Base-by-base conservation (phyloP, 78 protist genomes). In the Chrysochromulina parva region DNA sequence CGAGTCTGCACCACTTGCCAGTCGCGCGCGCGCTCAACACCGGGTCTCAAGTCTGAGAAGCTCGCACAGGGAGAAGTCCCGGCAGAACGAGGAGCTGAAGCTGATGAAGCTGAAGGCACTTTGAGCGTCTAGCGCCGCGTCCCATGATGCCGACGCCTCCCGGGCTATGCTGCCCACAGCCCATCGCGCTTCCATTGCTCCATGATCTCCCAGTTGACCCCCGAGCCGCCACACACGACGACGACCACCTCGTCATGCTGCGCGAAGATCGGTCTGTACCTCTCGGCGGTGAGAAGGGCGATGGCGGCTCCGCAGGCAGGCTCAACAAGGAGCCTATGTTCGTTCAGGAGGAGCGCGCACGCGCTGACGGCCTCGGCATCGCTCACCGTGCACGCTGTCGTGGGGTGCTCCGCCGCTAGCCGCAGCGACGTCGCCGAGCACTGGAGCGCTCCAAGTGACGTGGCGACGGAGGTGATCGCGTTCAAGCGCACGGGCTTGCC, bases 261-360 rank as follows among this genome's bases (percentile, higher is more conserved):
- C 67, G 24, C 11, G 9, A 82, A 3, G 14, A 1, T 9, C 47
- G 10, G 38, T 10, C 67, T 53, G 20, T 82, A 57, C 2, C 26
- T 2, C 67, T 2, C 50, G 4, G 28, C 9, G 55, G 88, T 89
- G 13, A 92, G 52, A 3, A 65, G 74, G 48, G 95, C 92, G 47
- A 94, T 26, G 53, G 92, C 48, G 7, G 95, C 95, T 5, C 94
- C 95, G 59, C 95, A 94, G 7, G 95, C 92, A 16, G 95, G 94
- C 60, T 94, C 95, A 1, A 94, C 94, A 28, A 94, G 88, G 3
- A 92, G 84, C 26, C 94, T 60, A 53, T 94, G 94, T 19, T 93
- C 88, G 54, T 89, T 91, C 4, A 92, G 90, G 59, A 92, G 91
- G 66, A 71, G 86, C 1, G 88, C 78, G 82, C 94, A 92, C 3